A percentile compares a stretch with the other conserved stretches of the same genome.
Conservation (phyloP, 768 basidiomycete genomes). For the Boletellus ananas region DNA sequence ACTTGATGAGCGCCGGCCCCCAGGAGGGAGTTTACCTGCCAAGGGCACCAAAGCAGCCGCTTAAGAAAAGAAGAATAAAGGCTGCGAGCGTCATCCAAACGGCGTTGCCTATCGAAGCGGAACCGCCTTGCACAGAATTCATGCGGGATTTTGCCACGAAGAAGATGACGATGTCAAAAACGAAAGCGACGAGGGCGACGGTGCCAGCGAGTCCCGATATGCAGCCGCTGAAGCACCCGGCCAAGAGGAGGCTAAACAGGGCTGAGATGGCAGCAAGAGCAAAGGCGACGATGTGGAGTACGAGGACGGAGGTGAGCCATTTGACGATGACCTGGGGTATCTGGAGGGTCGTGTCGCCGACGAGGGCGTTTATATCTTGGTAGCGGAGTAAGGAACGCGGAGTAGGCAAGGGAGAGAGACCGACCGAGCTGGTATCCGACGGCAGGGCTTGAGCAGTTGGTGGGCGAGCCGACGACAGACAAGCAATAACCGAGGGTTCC, state of each 20-base stretch:
- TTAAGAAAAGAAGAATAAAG: conserved; percentile 83
- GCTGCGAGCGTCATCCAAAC: conserved; percentile 90
- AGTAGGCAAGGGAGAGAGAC: conserved; percentile 25
- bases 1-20: too few relatives aligned
- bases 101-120: conserved; percentile 79
- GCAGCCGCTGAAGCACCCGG: conserved; percentile 74
- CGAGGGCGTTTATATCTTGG: conserved; percentile 76
- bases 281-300: conserved; percentile 89
- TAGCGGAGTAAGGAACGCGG: conserved; percentile 6
- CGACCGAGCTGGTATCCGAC: conserved; percentile 87
- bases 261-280: conserved; percentile 65
- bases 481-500: conserved; percentile 91
- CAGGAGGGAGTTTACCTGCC: conserved; percentile 49
- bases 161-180: conserved; percentile 91
- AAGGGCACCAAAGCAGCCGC: conserved; percentile 80
- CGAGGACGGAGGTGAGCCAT: conserved; percentile 92
- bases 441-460: conserved; percentile 72
- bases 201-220: conserved; percentile 78
- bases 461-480: conserved; percentile 43
- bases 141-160: conserved; percentile 85
- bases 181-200: conserved; percentile 79
- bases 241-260: conserved; percentile 82
- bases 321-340: conserved; percentile 85
- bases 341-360: conserved; percentile 65
- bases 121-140: conserved; percentile 65